Base-by-base conservation (phyloP, 495 filamentous ascomycete species). In the Trichoderma reesei region DNA sequence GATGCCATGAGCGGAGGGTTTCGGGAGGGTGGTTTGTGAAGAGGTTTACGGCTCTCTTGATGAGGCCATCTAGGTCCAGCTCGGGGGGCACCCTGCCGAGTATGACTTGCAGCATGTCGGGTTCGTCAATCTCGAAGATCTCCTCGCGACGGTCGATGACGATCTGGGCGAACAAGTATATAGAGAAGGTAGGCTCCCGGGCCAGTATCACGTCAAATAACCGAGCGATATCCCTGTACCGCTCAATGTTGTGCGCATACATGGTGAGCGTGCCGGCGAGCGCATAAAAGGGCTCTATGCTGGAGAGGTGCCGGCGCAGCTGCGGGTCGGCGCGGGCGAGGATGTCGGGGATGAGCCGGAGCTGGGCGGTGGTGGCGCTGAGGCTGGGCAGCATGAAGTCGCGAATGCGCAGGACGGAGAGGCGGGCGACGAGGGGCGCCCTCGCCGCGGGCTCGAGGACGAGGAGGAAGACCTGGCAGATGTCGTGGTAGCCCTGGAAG, bases 401-500 rank as follows among this genome's bases (percentile, higher is more conserved):
- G 60, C 94, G 85, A 71, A 98, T 96, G 59, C 90, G 87, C 20
- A 98, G 81, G 26, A 92, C 83, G 3, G 92, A 96, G 63, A 98
- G 84, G 26, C 86, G 88, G 39, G 88, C 79, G 14, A 96, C 85
- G 37, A 88, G 86, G 3, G 75, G 68, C 2, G 65, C 72, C 44
- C 71, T 76, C 36, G 78, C 70, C 3, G 80, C 73, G n/a, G 76
- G 64, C 5, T 83, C 79, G 3, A 98, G 78, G 7, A 96, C 90
- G 16, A 98, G 82, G 5, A 97, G 83, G 59, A 98, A 80, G n/a
- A 98, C 94, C 72, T 98, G 95, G 67, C 89, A 93, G 70, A 98
- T 97, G 75, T 98, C 94, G 72, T 98, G 94, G 75, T 96, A 98
- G 66, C 94, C 94, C 79, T 98, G 94, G 76, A 98, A 98, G 75